Conservation (phyloP, 768 basidiomycete species). For the Filobasidium floriforme region DNA sequence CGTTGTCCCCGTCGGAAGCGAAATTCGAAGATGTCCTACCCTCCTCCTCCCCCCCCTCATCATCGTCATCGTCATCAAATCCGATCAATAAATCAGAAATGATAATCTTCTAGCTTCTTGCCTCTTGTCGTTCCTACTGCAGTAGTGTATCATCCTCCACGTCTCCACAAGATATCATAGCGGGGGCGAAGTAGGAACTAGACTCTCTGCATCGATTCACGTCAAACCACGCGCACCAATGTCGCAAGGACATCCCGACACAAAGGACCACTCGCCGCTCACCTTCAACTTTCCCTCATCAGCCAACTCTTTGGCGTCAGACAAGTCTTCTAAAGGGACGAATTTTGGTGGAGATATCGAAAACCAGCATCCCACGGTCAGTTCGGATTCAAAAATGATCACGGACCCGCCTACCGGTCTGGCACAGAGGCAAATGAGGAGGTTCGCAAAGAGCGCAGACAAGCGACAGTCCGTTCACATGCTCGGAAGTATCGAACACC, state of each 20-base stretch:
- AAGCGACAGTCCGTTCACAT: constrained; percentile 91
- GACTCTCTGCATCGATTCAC: no score
- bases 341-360: neutral
- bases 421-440: constrained; percentile 19
- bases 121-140: no score
- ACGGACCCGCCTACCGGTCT: neutral
- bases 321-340: neutral
- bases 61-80: neutral
- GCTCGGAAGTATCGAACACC: constrained; percentile 88
- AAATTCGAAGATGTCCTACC: neutral
- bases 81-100: no score
- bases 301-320: neutral
- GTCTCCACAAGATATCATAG: no score
- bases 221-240: no score
- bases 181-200: no score
- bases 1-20: no score
- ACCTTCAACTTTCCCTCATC: neutral
- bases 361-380: neutral
- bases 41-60: no score
- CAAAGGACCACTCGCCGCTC: neutral
- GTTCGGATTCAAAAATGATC: neutral
- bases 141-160: no score
- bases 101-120: no score
- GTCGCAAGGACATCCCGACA: no score
- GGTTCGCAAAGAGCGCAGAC: constrained; percentile 55